Evolutionary conservation across 2,329 filamentous ascomycete species (phyloP).

Genomic region (Paecilomyces variotii): DNA sequence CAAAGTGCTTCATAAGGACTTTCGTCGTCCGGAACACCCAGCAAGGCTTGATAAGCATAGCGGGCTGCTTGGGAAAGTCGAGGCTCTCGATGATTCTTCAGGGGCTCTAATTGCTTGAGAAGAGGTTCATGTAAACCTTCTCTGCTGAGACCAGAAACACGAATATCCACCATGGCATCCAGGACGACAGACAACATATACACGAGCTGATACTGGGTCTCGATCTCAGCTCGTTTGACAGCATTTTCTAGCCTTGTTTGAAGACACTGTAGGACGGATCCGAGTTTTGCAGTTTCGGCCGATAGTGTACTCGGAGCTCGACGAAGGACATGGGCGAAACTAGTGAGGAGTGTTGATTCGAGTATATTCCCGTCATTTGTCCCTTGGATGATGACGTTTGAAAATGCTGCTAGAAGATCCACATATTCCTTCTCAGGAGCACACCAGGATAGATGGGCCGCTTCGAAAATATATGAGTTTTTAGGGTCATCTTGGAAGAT

Average conservation of each 20-base stretch:
- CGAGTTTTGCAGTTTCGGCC: background rate
- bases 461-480: background rate
- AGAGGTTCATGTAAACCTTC: constrained; percentile 2
- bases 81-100: background rate
- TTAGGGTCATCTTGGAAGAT: background rate
- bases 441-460: background rate
- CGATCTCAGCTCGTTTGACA: background rate
- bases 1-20: constrained; percentile 2
- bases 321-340: background rate
- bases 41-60: constrained; percentile 3
- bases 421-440: background rate
- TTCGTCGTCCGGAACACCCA: constrained; percentile 1
- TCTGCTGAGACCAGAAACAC: background rate
- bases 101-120: background rate
- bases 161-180: constrained; percentile 5
- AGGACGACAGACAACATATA: background rate
- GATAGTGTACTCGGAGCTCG: background rate
- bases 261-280: background rate
- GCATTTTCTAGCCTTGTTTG: background rate
- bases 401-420: background rate
- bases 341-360: background rate
- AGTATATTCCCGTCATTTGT: background rate
- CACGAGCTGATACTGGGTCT: constrained; percentile 4
- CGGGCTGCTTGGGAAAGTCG: constrained; percentile 2
- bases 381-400: background rate